phyloP scores from a whole-genome alignment of 1,139 yeast genomes.

The Kurtzmaniella quercitrusa region DNA sequence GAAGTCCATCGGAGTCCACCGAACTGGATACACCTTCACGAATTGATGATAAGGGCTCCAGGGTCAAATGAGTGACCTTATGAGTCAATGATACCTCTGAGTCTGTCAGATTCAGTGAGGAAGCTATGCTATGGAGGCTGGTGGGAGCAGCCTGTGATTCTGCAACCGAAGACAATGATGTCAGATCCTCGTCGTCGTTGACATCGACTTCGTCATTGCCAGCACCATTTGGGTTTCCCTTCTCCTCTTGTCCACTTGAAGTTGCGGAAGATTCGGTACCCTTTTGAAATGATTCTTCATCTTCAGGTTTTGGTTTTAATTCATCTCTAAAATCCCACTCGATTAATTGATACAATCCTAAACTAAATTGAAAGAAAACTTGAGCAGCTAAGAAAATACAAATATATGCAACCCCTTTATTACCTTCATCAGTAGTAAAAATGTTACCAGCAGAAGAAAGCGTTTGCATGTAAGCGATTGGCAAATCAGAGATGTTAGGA shows the following conservation, averaged over 20 bases:
- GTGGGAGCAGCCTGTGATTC: background rate
- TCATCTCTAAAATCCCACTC: conserved; percentile 61
- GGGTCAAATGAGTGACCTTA: background rate
- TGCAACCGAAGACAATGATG: background rate
- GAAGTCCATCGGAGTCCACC: background rate
- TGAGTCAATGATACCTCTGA: conserved; percentile 9
- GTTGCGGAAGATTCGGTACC: conserved; percentile 4
- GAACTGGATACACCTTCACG: background rate
- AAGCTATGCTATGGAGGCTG: background rate
- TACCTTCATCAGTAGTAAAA: conserved; percentile 56
- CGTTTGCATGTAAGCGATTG: conserved; percentile 85
- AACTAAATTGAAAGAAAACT: conserved; percentile 64
- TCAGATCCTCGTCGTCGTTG: background rate
- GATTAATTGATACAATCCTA: conserved; percentile 71
- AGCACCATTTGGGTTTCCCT: background rate
- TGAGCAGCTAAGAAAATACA: conserved; percentile 76
- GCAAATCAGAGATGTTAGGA: conserved; percentile 74
- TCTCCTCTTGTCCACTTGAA: background rate
- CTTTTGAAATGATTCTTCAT: conserved; percentile 10
- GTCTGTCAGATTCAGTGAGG: conserved; percentile 6
- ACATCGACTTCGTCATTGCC: conserved; percentile 2
- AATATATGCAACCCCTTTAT: conserved; percentile 81
- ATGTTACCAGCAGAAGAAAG: conserved; percentile 59
- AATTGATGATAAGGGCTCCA: background rate
- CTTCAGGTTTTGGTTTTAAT: conserved; percentile 9